phyloP scores from a whole-genome alignment of 371 early-diverging fungal genomes.

The Dichotomocladium elegans region DNA sequence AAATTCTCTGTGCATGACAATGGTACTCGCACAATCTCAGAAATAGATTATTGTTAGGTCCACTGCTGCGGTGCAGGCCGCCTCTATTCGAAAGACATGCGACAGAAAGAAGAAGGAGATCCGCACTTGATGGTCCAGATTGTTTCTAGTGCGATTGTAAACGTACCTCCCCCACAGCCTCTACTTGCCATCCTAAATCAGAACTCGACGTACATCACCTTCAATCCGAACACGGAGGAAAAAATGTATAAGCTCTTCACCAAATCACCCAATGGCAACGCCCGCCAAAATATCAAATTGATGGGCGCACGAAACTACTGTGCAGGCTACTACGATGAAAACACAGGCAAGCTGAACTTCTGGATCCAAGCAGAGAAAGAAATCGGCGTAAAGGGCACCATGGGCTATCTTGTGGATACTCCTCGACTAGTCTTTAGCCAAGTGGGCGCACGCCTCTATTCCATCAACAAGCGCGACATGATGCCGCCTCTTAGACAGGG shows the following conservation, averaged over 20 bases:
- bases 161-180: conserved; percentile 46
- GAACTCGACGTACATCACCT: conserved; percentile 26
- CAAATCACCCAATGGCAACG: conserved; percentile 34
- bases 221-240: conserved; percentile 34
- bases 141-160: conserved; percentile 76
- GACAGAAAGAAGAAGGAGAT: conserved; percentile 54
- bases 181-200: conserved; percentile 34
- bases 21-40: no score
- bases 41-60: conserved; percentile 20
- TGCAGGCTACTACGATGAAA: conserved; percentile 37
- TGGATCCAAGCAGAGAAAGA: conserved; percentile 46
- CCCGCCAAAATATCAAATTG: conserved; percentile 29
- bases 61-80: conserved; percentile 78
- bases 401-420: conserved; percentile 40
- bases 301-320: conserved; percentile 31
- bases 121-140: conserved; percentile 73
- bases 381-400: conserved; percentile 38
- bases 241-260: conserved; percentile 39
- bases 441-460: conserved; percentile 27
- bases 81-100: conserved; percentile 45
- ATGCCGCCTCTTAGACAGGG: conserved; percentile 1
- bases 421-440: conserved; percentile 41
- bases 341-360: conserved; percentile 35
- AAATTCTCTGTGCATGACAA: no score
- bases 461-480: conserved; percentile 11